These are phyloP conservation scores for Beauveria varroae DNA, from an alignment of 2,329 filamentous ascomycete species.

Conservation along the genomic window DNA sequence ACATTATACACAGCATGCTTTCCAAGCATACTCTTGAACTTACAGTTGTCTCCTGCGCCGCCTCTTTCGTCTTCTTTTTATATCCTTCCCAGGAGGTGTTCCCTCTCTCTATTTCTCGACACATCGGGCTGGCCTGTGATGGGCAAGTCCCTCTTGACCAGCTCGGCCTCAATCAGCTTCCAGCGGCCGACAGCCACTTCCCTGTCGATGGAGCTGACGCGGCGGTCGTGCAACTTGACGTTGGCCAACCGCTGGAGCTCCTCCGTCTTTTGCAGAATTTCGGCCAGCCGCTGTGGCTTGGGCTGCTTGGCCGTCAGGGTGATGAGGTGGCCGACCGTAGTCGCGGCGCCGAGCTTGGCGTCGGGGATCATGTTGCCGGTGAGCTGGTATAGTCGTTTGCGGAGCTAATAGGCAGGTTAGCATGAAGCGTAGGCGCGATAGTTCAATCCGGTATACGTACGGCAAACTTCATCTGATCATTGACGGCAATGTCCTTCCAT, in stretches of 20 bases:
- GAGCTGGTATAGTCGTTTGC: constrained; percentile 74
- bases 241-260: constrained; percentile 53
- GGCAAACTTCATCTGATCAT: constrained; percentile 61
- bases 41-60: background rate
- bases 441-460: constrained; percentile 41
- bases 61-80: background rate
- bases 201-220: constrained; percentile 63
- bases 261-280: constrained; percentile 44
- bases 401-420: constrained; percentile 46
- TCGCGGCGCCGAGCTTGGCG: constrained; percentile 50
- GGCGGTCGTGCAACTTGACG: constrained; percentile 56
- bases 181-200: constrained; percentile 66
- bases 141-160: constrained; percentile 55
- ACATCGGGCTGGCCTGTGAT: constrained; percentile 38
- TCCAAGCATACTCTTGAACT: background rate
- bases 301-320: constrained; percentile 44
- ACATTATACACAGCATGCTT: constrained; percentile 8
- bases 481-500: constrained; percentile 53
- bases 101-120: constrained; percentile 25
- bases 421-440: background rate
- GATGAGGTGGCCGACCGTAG: constrained; percentile 48
- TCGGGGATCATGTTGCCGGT: constrained; percentile 74
- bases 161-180: constrained; percentile 71
- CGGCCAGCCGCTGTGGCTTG: constrained; percentile 54
- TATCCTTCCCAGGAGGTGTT: background rate